Evolutionary conservation across 169 alveolate genomes (phyloP), one percentile per base, ranked within the genome.

Genomic region (Plasmodium cynomolgi): DNA sequence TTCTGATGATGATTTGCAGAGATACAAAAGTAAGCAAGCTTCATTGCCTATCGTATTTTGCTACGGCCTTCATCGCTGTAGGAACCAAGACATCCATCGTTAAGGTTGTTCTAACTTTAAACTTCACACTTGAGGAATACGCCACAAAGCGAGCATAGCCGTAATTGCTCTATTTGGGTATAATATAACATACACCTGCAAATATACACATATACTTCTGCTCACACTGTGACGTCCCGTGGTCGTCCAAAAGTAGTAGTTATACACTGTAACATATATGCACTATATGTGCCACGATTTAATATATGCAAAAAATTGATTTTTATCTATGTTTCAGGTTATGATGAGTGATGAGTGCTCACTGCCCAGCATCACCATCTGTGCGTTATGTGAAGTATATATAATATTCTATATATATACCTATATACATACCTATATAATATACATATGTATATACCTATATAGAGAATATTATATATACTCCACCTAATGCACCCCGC

Each of bases 81-180:
- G 91, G 94, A 90, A 90, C 94, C 91, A 74, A 90, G 91, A 90
- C 91, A 90, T 90, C 94, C 94, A 80, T 90, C 91, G 91, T 80
- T 90, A 81, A 90, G 82, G 37, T 68, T 90, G 83, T 71, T 44
- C 44, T 62, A 58, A 62, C 17, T 62, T 62, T 62, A 23, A 20
- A 47, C 58, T 47, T 13, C 58, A 47, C 20, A 47, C 58, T 15
- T 47, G 6, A 6, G 58, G 20, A 47, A 47, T 3, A 50, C 23
- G 62, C 9, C 62, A 15, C 62, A 50, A 50, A 17, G 62, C 6
- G 17, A 50, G 11, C 17, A 47, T 47, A 47, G 58, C 58, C 58
- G 2, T 47, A 47, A 39, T 44, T 13, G 20, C 58, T 11, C 8
- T 13, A 13, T 47, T 13, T 11, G 2, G 58, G 20, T 47, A 47